phyloP scores from a whole-genome alignment of 2,329 filamentous ascomycete genomes.

The Fusarium sp. region DNA sequence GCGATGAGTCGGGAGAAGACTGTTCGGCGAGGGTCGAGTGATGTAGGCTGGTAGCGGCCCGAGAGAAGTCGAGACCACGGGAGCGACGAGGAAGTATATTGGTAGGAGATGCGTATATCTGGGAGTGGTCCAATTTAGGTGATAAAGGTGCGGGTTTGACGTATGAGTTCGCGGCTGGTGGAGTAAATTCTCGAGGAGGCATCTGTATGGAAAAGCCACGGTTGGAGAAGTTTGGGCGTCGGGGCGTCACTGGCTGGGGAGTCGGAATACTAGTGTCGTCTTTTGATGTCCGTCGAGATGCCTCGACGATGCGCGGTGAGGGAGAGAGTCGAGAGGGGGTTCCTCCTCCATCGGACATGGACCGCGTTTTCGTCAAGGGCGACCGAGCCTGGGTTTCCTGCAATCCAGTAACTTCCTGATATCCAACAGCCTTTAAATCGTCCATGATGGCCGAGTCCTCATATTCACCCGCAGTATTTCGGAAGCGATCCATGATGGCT shows the following conservation, averaged over 20 bases:
- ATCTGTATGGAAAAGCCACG: slow-evolving; percentile 64
- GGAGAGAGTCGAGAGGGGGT: slow-evolving; percentile 67
- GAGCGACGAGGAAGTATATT: slow-evolving; percentile 90
- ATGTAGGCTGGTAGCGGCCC: slow-evolving; percentile 92
- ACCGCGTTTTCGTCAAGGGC: slow-evolving; percentile 65
- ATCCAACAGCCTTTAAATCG: slow-evolving; percentile 31
- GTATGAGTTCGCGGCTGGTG: slow-evolving; percentile 50
- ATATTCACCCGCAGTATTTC: slow-evolving; percentile 31
- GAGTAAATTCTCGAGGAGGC: slow-evolving; percentile 49
- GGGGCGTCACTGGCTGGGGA: slow-evolving; percentile 73
- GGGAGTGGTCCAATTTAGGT: slow-evolving; percentile 84
- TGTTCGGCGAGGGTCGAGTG: slow-evolving; percentile 93
- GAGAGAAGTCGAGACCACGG: slow-evolving; percentile 89
- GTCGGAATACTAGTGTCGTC: slow-evolving; percentile 70
- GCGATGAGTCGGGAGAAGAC: slow-evolving; percentile 89
- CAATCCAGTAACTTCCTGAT: slow-evolving; percentile 24
- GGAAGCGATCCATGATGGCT: slow-evolving; percentile 35
- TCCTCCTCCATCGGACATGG: slow-evolving; percentile 70
- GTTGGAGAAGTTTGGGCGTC: slow-evolving; percentile 69
- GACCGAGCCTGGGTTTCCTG: slow-evolving; percentile 45
- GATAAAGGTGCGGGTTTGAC: slow-evolving; percentile 76
- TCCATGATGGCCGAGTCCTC: slow-evolving; percentile 51
- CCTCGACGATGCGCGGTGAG: slow-evolving; percentile 65
- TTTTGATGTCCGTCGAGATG: slow-evolving; percentile 67
- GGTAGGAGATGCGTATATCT: slow-evolving; percentile 86